Base-by-base conservation (phyloP, 2,329 filamentous ascomycete species). In the Fusarium buxicola region DNA sequence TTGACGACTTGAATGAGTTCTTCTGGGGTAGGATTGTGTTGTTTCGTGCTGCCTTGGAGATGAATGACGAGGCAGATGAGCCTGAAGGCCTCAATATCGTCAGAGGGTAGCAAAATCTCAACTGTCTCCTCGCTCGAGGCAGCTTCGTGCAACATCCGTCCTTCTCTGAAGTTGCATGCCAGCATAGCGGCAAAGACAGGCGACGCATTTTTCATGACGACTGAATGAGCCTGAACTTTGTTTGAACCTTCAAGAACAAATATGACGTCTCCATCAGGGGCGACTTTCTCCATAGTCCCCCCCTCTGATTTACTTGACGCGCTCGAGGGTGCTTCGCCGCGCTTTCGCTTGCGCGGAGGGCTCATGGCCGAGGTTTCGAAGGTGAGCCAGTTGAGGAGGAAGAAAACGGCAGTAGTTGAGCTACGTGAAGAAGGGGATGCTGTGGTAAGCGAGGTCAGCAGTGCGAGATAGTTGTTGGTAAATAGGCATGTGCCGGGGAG, bases 141-240 rank as follows among this genome's bases (percentile, higher is more conserved):
- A 4, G 30, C 41, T 3, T 41, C 12, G 8, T n/a, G 8, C 5
- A 63, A 24, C n/a, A 31, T 45, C 2, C 34, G 21, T 1, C 58
- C 47, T 35, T 64, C 55, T 5, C 30, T 47, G 40, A 60, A 64
- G 25, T 39, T 47, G 18, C 15, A 39, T 25, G 39, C n/a, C 6
- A 45, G 9, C 52, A 56, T 59, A 8, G 15, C 30, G 12, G 40
- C 16, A n/a, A 52, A 59, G 18, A 28, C 24, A 5, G 34, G 25
- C 5, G 31, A 59, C 3, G 43, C 34, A 8, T 34, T n/a, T 6
- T 46, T 60, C 43, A 60, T 28, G 24, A 57, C 11, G 38, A n/a
- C 24, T 8, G 54, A 59, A 12, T 36, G 35, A 31, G 59, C 54
- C 18, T 55, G 60, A 5, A 63, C 12, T 12, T 35, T 28, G 3